phyloP scores from a whole-genome alignment of 176 grass and related monocot species.

The Aegilops bicornis region DNA sequence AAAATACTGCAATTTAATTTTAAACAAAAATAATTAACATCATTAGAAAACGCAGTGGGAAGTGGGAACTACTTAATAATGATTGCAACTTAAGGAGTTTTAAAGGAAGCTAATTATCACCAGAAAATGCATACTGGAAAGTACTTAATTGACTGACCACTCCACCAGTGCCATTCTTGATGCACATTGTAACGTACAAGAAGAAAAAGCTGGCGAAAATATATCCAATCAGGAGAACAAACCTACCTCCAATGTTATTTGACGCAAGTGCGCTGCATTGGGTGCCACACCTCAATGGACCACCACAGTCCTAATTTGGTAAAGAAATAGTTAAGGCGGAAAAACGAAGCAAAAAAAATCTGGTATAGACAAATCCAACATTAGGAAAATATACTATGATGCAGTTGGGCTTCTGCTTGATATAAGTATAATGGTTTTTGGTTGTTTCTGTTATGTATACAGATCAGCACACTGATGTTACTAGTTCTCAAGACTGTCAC shows the following conservation, averaged over 20 bases:
- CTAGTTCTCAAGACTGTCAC: background rate
- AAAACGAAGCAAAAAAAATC: background rate
- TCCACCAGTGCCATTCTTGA: background rate
- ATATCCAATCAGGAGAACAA: conserved; percentile 18
- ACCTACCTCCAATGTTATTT: conserved; percentile 60
- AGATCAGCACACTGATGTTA: background rate
- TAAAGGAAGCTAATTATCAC: background rate
- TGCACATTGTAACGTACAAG: background rate
- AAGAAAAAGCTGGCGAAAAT: conserved; percentile 13
- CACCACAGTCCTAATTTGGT: conserved; percentile 71
- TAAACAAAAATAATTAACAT: background rate
- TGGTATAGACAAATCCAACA: background rate
- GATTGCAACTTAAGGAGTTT: background rate
- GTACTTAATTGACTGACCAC: background rate
- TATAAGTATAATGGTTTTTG: background rate
- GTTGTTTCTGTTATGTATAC: background rate
- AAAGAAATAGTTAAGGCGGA: conserved; percentile 25
- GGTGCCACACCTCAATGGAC: conserved; percentile 70
- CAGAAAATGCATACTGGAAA: background rate
- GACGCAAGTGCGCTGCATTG: conserved; percentile 80
- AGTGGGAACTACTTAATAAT: background rate
- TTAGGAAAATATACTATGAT: background rate
- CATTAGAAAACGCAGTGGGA: background rate
- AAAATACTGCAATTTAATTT: conserved; percentile 1
- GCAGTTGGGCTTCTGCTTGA: background rate